phyloP scores from a whole-genome alignment of 495 filamentous ascomycete genomes.

The Podospora pseudopauciseta region DNA sequence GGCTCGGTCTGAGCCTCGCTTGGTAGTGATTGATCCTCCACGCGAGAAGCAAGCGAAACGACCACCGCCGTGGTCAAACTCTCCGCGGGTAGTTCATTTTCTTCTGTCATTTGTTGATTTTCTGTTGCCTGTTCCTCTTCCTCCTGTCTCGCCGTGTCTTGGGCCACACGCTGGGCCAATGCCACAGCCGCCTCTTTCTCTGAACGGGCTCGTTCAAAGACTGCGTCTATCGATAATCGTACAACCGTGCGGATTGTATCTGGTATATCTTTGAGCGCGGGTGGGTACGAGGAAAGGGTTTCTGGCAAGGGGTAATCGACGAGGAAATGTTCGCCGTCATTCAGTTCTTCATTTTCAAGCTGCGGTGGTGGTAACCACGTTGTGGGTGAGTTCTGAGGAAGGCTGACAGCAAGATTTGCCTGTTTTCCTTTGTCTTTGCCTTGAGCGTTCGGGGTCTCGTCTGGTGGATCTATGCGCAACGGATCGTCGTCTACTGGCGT shows the following conservation, averaged over 20 bases:
- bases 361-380: background rate
- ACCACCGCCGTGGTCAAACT: background rate
- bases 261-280: background rate
- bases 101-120: background rate
- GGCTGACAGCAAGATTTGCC: background rate
- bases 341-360: background rate
- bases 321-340: background rate
- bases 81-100: background rate
- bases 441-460: background rate
- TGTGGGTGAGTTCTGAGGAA: background rate
- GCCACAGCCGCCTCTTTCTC: background rate
- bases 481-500: background rate
- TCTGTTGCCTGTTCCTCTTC: background rate
- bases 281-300: background rate
- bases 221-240: background rate
- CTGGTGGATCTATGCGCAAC: no score
- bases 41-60: background rate
- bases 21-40: background rate
- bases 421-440: background rate
- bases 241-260: background rate
- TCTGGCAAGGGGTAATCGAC: background rate
- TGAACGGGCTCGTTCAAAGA: background rate
- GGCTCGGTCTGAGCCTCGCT: background rate
- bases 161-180: background rate
- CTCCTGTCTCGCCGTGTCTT: background rate